These are phyloP conservation scores for Neospermospora avenae DNA, from an alignment of 2,329 filamentous ascomycete species.

Conservation along the genomic window DNA sequence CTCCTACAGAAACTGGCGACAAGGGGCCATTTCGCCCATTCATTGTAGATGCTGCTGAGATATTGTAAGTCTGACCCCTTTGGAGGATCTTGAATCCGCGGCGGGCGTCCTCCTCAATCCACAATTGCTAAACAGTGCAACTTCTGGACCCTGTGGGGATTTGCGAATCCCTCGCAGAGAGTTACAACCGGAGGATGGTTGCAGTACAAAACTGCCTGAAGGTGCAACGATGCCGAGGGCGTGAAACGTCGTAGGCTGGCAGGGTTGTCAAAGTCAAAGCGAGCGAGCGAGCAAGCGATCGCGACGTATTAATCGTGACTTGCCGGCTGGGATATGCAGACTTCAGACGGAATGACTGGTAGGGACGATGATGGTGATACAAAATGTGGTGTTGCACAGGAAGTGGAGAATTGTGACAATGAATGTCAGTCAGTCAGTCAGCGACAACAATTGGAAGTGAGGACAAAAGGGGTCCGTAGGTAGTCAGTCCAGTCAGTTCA, in stretches of 20 bases:
- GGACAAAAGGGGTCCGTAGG: background rate
- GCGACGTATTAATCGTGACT: background rate
- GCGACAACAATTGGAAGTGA: background rate
- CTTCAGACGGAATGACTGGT: conserved; percentile 10
- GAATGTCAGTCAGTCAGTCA: too few species aligned
- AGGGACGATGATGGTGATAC: conserved; percentile 21
- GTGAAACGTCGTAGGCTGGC: conserved; percentile 27
- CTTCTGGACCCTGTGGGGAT: background rate
- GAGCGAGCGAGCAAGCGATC: conserved; percentile 15
- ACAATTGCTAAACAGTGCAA: conserved; percentile 8
- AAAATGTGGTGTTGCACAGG: conserved; percentile 21
- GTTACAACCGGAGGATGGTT: background rate
- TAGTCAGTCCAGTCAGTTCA: background rate
- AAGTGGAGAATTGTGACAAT: conserved; percentile 14
- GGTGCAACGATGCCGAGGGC: conserved; percentile 14
- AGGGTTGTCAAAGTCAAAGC: conserved; percentile 30
- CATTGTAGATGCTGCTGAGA: conserved; percentile 46
- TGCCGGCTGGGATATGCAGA: conserved; percentile 7
- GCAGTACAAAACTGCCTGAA: conserved; percentile 17
- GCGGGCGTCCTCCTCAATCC: conserved; percentile 15
- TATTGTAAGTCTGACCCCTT: conserved; percentile 18
- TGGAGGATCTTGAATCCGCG: background rate
- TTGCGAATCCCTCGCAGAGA: conserved; percentile 11
- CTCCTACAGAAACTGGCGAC: conserved; percentile 77
- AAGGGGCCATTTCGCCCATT: conserved; percentile 72